A percentile compares a stretch with the other conserved stretches of the same genome.
Conservation (phyloP, 2,329 filamentous ascomycete genomes). For the Fusarium pininemorale region DNA sequence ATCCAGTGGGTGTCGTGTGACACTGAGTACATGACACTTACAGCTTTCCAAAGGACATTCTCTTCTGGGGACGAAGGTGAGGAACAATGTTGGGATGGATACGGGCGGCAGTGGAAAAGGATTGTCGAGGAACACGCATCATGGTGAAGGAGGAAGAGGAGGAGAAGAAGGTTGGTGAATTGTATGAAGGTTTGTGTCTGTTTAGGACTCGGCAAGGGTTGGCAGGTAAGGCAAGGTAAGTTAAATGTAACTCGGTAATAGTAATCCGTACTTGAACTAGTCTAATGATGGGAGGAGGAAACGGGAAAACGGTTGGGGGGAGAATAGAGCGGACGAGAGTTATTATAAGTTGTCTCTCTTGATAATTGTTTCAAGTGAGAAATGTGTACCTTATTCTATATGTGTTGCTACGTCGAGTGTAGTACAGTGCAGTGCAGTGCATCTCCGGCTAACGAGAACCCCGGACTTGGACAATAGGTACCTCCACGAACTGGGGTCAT, state of each 20-base stretch:
- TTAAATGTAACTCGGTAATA: slow-evolving; percentile 23
- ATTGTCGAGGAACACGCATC: slow-evolving; percentile 39
- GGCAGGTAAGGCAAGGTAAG: not conserved
- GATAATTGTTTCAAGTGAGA: slow-evolving; percentile 5
- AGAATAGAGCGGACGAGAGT: slow-evolving; percentile 10
- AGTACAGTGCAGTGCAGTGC: not conserved
- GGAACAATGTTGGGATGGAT: slow-evolving; percentile 44
- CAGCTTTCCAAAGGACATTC: slow-evolving; percentile 38
- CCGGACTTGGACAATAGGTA: not conserved
- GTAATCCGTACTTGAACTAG: slow-evolving; percentile 29
- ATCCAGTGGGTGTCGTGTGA: not conserved
- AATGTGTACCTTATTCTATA: not conserved
- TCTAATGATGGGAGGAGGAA: slow-evolving; percentile 27
- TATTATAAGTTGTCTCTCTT: slow-evolving; percentile 29
- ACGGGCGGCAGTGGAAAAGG: slow-evolving; percentile 43
- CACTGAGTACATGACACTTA: slow-evolving; percentile 16
- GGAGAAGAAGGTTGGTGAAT: not conserved
- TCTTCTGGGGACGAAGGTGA: slow-evolving; percentile 39
- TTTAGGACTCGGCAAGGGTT: slow-evolving; percentile 27
- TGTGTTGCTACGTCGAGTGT: not conserved
- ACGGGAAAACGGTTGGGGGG: slow-evolving; percentile 22
- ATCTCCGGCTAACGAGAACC: not conserved
- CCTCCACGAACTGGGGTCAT: slow-evolving; percentile 8
- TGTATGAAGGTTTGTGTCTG: slow-evolving; percentile 8
- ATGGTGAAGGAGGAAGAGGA: slow-evolving; percentile 32